These are phyloP conservation scores for Venturia aucupariae DNA, from an alignment of 2,329 filamentous ascomycete species.

Conservation along the genomic window DNA sequence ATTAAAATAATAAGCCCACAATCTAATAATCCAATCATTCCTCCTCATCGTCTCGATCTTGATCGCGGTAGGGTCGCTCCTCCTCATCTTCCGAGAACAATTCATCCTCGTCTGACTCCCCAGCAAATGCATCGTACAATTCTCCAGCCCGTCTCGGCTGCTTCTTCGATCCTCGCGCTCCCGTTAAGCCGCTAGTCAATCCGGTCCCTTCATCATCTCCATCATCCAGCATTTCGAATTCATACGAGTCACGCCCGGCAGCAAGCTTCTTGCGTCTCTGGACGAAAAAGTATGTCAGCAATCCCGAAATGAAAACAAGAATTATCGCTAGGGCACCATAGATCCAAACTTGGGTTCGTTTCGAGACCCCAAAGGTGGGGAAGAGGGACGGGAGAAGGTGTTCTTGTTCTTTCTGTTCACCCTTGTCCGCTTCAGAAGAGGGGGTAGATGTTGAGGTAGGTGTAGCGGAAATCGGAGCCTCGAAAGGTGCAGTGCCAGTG, in stretches of 20 bases:
- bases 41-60: neutral
- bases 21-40: neutral
- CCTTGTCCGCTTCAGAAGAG: slow-evolving; percentile 20
- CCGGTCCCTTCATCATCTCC: slow-evolving; percentile 54
- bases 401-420: slow-evolving; percentile 17
- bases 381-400: slow-evolving; percentile 74
- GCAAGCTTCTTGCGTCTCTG: slow-evolving; percentile 65
- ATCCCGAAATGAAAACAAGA: slow-evolving; percentile 66
- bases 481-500: slow-evolving; percentile 18
- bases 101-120: slow-evolving; percentile 71
- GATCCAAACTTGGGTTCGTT: slow-evolving; percentile 86
- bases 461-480: slow-evolving; percentile 19
- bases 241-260: slow-evolving; percentile 75
- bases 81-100: slow-evolving; percentile 24
- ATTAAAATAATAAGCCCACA: neutral
- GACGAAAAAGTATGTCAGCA: slow-evolving; percentile 74
- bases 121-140: slow-evolving; percentile 95
- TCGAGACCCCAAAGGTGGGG: slow-evolving; percentile 81
- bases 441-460: slow-evolving; percentile 19
- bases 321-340: slow-evolving; percentile 82
- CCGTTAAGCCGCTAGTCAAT: slow-evolving; percentile 36
- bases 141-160: slow-evolving; percentile 65
- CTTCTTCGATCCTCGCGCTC: slow-evolving; percentile 30
- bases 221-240: slow-evolving; percentile 86
- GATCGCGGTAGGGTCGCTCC: slow-evolving; percentile 6